Conservation (phyloP, 2,329 filamentous ascomycete genomes). For the Diaporthe sp. region DNA sequence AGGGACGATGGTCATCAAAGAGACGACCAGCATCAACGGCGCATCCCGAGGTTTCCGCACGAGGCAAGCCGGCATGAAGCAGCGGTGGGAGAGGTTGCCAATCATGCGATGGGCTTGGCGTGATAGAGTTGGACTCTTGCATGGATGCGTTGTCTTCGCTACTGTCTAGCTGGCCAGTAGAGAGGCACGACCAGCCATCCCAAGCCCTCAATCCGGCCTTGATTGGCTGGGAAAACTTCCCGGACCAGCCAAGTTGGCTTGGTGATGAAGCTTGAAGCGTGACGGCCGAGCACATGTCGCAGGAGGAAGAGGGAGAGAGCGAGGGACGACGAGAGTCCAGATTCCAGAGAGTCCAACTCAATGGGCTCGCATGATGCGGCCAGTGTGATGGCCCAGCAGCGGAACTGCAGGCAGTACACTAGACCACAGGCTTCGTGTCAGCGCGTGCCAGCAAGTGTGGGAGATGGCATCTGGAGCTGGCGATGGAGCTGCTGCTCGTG, state of each 20-base stretch:
- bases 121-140: slow-evolving; percentile 48
- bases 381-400: slow-evolving; percentile 58
- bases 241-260: slow-evolving; percentile 54
- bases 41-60: slow-evolving; percentile 36
- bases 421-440: background rate
- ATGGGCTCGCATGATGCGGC: slow-evolving; percentile 50
- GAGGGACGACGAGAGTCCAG: slow-evolving; percentile 39
- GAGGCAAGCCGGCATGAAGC: slow-evolving; percentile 20
- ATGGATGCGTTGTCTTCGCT: slow-evolving; percentile 60
- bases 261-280: slow-evolving; percentile 33
- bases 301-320: slow-evolving; percentile 14
- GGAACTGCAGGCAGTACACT: slow-evolving; percentile 27
- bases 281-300: slow-evolving; percentile 43
- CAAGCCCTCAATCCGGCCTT: slow-evolving; percentile 43
- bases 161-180: slow-evolving; percentile 47
- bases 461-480: slow-evolving; percentile 1
- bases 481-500: slow-evolving; percentile 33
- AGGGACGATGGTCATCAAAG: background rate
- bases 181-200: slow-evolving; percentile 30
- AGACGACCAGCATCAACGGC: slow-evolving; percentile 18
- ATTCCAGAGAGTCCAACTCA: slow-evolving; percentile 43
- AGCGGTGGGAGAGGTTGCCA: slow-evolving; percentile 33
- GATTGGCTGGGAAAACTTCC: slow-evolving; percentile 59
- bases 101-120: slow-evolving; percentile 34
- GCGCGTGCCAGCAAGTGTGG: slow-evolving; percentile 6